A percentile compares a stretch with the other conserved stretches of the same genome.
phyloP scores from a whole-genome alignment of 768 basidiomycete species.

The Cubamyces sp. region DNA sequence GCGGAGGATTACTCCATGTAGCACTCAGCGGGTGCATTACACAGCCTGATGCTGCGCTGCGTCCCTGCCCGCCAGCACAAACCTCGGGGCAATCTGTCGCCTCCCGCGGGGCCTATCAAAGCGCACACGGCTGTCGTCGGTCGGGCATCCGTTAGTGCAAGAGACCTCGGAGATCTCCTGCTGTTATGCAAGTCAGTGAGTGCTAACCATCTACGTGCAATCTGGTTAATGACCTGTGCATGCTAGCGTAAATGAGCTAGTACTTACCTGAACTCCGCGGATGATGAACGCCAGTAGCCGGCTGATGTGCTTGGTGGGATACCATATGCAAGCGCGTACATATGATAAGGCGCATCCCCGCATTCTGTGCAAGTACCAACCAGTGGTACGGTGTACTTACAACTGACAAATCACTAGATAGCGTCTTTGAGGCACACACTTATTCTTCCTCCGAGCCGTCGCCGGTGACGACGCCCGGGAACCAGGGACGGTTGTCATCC shows the following conservation, averaged over 20 bases:
- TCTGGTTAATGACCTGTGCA: no score
- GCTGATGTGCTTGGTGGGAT: not conserved
- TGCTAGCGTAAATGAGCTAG: no score
- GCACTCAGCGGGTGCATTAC: not conserved
- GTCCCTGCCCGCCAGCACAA: conserved; percentile 3
- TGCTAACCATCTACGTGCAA: no score
- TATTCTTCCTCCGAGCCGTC: no score
- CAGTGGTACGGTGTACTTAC: no score
- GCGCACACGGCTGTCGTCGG: not conserved
- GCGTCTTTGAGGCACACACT: no score
- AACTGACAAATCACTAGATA: no score
- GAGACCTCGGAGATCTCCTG: not conserved
- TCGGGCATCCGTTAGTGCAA: not conserved
- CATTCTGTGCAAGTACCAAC: not conserved
- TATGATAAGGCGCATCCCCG: not conserved
- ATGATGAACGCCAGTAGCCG: no score
- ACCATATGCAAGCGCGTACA: not conserved
- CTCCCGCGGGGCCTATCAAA: not conserved
- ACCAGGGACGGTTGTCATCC: not conserved
- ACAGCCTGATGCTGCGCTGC: not conserved
- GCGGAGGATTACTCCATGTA: no score
- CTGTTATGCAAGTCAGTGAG: no score
- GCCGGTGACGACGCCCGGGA: not conserved
- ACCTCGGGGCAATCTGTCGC: conserved; percentile 4
- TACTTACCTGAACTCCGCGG: no score